phyloP scores from a whole-genome alignment of 1,284 basidiomycete genomes.

The Tausonia pullulans region DNA sequence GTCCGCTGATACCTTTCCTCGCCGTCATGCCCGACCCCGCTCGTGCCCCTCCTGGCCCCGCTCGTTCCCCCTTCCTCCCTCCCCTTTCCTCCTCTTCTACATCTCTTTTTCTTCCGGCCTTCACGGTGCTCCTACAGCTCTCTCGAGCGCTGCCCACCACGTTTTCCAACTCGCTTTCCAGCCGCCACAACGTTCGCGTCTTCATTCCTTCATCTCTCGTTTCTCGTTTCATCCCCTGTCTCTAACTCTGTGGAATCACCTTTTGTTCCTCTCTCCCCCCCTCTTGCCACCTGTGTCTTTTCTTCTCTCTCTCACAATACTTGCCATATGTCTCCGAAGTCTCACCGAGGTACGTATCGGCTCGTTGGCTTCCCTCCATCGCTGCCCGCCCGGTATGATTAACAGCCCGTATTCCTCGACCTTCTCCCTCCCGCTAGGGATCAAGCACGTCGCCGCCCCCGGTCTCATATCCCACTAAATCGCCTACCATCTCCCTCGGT shows the following conservation, averaged over 20 bases:
- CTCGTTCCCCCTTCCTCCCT: not conserved
- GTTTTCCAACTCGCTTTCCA: no score
- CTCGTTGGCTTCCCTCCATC: not conserved
- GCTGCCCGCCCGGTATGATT: not conserved
- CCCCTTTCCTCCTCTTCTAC: not conserved
- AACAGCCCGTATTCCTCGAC: not conserved
- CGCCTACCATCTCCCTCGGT: not conserved
- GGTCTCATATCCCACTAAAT: slow-evolving; percentile 42
- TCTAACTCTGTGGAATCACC: no score
- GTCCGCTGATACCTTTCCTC: not conserved
- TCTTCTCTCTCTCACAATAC: not conserved
- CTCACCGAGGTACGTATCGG: not conserved
- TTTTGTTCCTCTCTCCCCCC: no score
- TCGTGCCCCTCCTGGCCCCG: not conserved
- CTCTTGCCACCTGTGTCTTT: no score
- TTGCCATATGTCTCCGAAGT: not conserved
- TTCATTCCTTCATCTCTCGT: no score
- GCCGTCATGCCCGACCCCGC: not conserved
- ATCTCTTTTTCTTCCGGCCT: no score
- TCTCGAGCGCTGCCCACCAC: no score
- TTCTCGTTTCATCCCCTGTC: no score
- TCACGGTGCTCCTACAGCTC: no score
- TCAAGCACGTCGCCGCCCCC: slow-evolving; percentile 48
- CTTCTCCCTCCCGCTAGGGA: slow-evolving; percentile 35
- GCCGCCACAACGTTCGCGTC: no score